Percentiles rank a stretch among this genome's conserved stretches.
Conservation (phyloP, 208 protist species). For the Angomonas ambiguus region DNA sequence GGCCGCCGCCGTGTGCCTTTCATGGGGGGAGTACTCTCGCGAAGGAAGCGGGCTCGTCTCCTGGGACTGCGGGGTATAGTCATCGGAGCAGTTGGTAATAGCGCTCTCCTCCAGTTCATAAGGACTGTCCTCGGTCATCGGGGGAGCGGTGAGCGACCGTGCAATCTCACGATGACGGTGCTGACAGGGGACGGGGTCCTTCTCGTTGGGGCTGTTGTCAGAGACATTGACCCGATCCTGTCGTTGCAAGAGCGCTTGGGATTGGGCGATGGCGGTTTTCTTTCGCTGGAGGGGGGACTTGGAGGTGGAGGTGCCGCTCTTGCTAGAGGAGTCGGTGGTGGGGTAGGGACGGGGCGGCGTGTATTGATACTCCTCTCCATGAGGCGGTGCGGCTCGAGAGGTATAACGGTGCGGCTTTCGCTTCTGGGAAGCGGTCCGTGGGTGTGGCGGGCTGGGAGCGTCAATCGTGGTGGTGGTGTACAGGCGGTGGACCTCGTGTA, state of each 20-base stretch:
- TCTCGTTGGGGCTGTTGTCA: not conserved
- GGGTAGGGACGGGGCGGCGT: not conserved
- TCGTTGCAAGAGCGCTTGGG: no score
- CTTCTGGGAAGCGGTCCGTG: not conserved
- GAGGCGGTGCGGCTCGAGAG: not conserved
- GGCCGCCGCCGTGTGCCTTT: not conserved
- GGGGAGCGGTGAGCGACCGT: not conserved
- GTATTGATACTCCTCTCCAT: not conserved
- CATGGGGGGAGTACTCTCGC: not conserved
- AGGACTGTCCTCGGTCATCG: not conserved
- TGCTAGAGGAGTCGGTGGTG: not conserved
- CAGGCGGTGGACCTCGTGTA: conserved; percentile 11
- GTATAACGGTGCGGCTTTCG: not conserved
- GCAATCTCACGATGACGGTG: no score
- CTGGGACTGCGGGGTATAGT: not conserved
- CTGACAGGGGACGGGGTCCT: not conserved
- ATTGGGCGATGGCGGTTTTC: not conserved
- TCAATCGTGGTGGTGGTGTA: not conserved
- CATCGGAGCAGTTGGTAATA: not conserved
- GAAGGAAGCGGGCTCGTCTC: not conserved
- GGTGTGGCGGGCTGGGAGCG: not conserved
- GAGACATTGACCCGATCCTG: not conserved
- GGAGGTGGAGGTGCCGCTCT: not conserved
- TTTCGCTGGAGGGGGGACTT: conserved; percentile 1
- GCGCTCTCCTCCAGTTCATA: not conserved